phyloP scores from a whole-genome alignment of 2,329 filamentous ascomycete genomes.

The Saccharata proteae region DNA sequence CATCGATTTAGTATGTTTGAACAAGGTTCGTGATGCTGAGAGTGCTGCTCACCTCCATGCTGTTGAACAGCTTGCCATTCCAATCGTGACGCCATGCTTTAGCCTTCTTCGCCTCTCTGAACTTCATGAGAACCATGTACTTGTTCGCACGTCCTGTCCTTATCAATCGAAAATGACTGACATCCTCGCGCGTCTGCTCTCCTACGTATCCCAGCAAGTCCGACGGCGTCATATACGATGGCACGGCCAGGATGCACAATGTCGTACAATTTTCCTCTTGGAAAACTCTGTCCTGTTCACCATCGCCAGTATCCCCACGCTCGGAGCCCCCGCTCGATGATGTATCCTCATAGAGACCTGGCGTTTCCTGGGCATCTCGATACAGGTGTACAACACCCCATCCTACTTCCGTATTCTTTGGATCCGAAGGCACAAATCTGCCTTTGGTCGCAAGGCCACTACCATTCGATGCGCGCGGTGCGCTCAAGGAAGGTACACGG shows the following conservation, averaged over 20 bases:
- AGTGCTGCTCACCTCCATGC: constrained; percentile 56
- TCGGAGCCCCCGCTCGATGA: constrained; percentile 25
- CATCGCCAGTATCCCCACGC: constrained; percentile 15
- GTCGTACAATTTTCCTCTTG: constrained; percentile 64
- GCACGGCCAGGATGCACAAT: constrained; percentile 86
- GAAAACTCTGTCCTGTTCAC: constrained; percentile 16
- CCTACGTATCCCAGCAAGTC: constrained; percentile 89
- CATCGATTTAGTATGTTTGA: constrained; percentile 1
- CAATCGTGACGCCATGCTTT: constrained; percentile 72
- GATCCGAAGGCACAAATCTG: constrained; percentile 58
- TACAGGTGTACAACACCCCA: constrained; percentile 95
- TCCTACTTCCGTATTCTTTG: constrained; percentile 62
- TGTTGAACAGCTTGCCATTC: constrained; percentile 88
- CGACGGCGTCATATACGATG: constrained; percentile 81
- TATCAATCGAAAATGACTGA: constrained; percentile 91
- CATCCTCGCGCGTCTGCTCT: constrained; percentile 70
- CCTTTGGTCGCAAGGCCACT: constrained; percentile 69
- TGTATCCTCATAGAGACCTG: constrained; percentile 43
- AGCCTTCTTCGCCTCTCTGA: constrained; percentile 62
- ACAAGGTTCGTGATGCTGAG: neutral
- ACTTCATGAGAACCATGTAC: constrained; percentile 94
- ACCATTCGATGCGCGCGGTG: constrained; percentile 9
- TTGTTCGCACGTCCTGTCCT: constrained; percentile 79
- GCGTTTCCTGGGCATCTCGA: constrained; percentile 66
- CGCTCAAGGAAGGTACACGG: constrained; percentile 20